Conservation (phyloP, 192 early-diverging fungal genomes). For the Backusella westeae region DNA sequence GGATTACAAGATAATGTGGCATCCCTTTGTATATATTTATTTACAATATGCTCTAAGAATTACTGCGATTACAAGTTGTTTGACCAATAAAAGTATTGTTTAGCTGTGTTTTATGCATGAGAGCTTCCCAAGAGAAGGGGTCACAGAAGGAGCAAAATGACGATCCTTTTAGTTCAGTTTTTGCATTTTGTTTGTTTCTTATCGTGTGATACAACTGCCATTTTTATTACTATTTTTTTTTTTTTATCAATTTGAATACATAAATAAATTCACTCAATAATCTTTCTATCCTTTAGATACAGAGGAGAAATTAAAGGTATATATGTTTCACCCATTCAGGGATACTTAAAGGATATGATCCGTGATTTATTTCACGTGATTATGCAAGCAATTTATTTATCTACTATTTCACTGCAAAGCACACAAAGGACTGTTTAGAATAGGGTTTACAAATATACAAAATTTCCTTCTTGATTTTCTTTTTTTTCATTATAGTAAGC, state of each 20-base stretch:
- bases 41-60: not conserved
- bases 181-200: not conserved
- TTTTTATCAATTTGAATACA: not conserved
- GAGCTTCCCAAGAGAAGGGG: not conserved
- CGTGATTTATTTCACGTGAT: not conserved
- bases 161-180: not conserved
- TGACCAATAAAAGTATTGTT: not conserved
- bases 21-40: not conserved
- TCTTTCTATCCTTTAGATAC: not conserved
- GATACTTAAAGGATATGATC: not conserved
- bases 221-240: not conserved
- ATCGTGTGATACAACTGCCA: not conserved
- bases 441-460: too few relatives aligned
- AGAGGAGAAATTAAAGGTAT: not conserved
- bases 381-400: not conserved
- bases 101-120: not conserved
- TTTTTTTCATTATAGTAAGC: not conserved
- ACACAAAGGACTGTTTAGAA: too few relatives aligned
- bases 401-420: not conserved
- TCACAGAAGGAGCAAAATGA: not conserved
- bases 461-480: not conserved
- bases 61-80: not conserved
- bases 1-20: not conserved
- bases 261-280: not conserved
- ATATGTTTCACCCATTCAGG: not conserved